Percentiles rank a stretch among this genome's conserved stretches.
These are phyloP conservation scores for Yamadazyma dushanensis DNA, from an alignment of 1,139 yeast species.

Conservation along the genomic window DNA sequence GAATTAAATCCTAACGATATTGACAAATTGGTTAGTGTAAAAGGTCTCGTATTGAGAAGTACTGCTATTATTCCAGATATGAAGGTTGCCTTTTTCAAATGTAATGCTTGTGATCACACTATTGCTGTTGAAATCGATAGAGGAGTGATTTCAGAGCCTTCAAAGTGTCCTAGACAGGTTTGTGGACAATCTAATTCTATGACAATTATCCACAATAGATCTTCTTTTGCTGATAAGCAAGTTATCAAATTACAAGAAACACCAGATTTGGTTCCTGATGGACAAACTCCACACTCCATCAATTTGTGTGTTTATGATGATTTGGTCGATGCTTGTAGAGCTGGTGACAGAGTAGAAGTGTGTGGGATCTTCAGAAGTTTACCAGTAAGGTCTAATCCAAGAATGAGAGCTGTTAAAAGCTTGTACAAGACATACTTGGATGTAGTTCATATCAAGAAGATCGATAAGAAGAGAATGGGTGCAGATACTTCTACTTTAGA, in stretches of 20 bases:
- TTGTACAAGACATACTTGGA: conserved; percentile 92
- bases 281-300: conserved; percentile 97
- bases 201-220: conserved; percentile 88
- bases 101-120: conserved; percentile 94
- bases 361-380: conserved; percentile 93
- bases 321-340: conserved; percentile 88
- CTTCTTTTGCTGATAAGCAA: conserved; percentile 92
- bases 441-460: conserved; percentile 87
- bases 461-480: conserved; percentile 79
- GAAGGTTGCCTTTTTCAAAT: conserved; percentile 95
- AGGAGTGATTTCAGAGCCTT: conserved; percentile 92
- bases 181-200: conserved; percentile 88
- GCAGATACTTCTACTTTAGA: conserved; percentile 70
- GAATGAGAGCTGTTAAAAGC: conserved; percentile 80
- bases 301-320: conserved; percentile 95
- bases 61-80: conserved; percentile 95
- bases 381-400: conserved; percentile 85
- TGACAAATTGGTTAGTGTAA: conserved; percentile 86
- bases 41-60: conserved; percentile 86
- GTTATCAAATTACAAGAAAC: conserved; percentile 94
- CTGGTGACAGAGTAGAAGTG: conserved; percentile 95
- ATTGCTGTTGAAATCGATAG: conserved; percentile 90
- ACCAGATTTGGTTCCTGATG: conserved; percentile 97
- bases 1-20: conserved; percentile 95
- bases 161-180: conserved; percentile 83